Evolutionary conservation across 192 early-diverging fungal species (phyloP), one percentile per base, ranked within the genome.

Genomic region (Haplosporangium gracile): DNA sequence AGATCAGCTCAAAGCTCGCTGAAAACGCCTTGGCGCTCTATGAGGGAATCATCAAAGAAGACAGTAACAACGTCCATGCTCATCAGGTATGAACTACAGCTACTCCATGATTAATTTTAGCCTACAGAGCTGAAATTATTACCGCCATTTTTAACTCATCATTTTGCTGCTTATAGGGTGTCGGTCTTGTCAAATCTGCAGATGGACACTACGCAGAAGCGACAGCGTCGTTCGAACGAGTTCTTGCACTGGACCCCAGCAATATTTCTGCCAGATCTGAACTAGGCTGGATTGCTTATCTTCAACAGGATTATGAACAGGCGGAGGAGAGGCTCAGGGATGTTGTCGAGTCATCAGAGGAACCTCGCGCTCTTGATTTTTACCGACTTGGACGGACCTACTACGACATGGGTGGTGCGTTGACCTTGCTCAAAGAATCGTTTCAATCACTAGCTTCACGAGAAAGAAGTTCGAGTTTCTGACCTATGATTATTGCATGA

Each of bases 341-440:
- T 26, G 93, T 94, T 2, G 86, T 94, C 34, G 89, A 90, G 2
- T 84, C 91, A 22, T 88, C 88, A 1, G 89, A 90, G 2, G 71
- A 88, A 42, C 63, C 90, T 29, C 76, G 79, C 13, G 93, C 94
- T 10, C 60, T 89, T 43, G 91, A 94, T 79, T 85, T 91, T 42
- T 95, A 93, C 69, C 88, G 95, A 4, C 72, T 96, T 6, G 97
- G 96, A 6, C 85, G 91, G 32, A 90, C 93, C 2, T 95, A 95
- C 79, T 99, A 97, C 95, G 92, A 84, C 18, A 89, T 94, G 88
- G 95, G 92, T 43, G 96, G 93, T 94, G 88, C 55, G 78, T 72
- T 42, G 39, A 1, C 22, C 32, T 43, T 63, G 18, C 24, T 24
- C 53, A 18, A 72, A 63, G 39, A 20, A 40, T 16, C 13, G 42